Conservation (phyloP, 176 grass and related monocot species). For the Sorghum bicolor region DNA sequence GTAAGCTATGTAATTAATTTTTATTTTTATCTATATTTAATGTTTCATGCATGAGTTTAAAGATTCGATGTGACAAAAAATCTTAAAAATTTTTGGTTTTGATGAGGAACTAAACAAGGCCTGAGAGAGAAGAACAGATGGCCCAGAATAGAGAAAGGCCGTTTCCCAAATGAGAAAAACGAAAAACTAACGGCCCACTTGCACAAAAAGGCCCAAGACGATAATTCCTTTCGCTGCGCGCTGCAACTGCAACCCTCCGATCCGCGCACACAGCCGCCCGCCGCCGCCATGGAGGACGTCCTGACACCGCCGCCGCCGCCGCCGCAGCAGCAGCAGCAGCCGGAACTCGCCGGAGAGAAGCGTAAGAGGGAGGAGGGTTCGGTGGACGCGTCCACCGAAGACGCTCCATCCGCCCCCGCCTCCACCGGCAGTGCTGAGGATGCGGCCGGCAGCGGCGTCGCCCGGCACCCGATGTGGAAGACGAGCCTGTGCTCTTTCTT, state of each 20-base stretch:
- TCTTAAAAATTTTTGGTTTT: no score
- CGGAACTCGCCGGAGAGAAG: constrained; percentile 48
- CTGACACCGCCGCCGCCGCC: background rate
- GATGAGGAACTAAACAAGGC: no score
- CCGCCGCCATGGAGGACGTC: constrained; percentile 1
- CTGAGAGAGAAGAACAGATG: background rate
- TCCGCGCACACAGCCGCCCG: background rate
- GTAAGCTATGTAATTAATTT: no score
- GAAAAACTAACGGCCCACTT: background rate
- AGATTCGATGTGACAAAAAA: no score
- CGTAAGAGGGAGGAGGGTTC: constrained; percentile 55
- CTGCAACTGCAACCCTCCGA: background rate
- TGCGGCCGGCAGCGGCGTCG: background rate
- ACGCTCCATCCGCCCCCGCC: background rate
- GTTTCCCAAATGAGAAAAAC: background rate
- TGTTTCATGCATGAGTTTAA: no score
- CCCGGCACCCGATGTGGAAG: constrained; percentile 61
- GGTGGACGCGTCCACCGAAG: background rate
- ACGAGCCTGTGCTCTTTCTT: constrained; percentile 93
- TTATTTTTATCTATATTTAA: no score
- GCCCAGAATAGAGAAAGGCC: background rate
- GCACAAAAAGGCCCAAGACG: background rate
- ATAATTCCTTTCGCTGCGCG: background rate
- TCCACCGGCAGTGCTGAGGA: background rate
- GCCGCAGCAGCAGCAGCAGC: background rate